Evolutionary conservation across 352 stramenopile genomes (phyloP), one percentile per base, ranked within the genome.

Genomic region (Peronospora belbahrii): DNA sequence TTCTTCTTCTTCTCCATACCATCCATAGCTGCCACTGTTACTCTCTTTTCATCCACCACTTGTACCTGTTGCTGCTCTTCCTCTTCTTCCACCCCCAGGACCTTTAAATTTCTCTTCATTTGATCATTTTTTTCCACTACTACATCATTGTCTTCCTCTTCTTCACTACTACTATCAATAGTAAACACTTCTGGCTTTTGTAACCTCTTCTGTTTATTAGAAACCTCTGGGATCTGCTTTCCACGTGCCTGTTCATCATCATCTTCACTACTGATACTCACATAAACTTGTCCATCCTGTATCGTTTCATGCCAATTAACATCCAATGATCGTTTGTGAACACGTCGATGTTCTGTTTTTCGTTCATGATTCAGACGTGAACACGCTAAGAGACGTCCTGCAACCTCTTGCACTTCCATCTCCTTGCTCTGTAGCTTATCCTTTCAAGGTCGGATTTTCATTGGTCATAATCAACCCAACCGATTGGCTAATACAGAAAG

Each of bases 261-360:
- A 2, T 31, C 37, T 6, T 42, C 37, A 42, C 19, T 42, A 2
- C 37, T 32, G n/a, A 84, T 70, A 25, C 60, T 76, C 46, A 84
- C 77, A 48, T 74, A 75, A 8, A 82, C 60, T 27, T 70, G 71
- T 6, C 74, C 74, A 59, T 43, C 59, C 42, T 57, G 47, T 34
- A 65, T 77, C 46, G 53, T 68, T 58, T 78, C 67, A 60, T 63
- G 62, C 84, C 85, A 88, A 45, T 42, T 83, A 44, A 92, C 79
- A 27, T 72, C 47, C 27, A 97, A 63, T 52, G 86, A 69, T 30
- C 77, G 56, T 52, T 96, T 73, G 35, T 95, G 67, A 14, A 70
- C 83, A 42, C 69, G 88, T 50, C 86, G 77, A 41, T 87, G 80
- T 61, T 95, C 81, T 54, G 54, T 46, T 25, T 72, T 59, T 42